These are phyloP conservation scores for Talaromyces proteolyticus DNA, from an alignment of 495 filamentous ascomycete genomes.

Conservation along the genomic window DNA sequence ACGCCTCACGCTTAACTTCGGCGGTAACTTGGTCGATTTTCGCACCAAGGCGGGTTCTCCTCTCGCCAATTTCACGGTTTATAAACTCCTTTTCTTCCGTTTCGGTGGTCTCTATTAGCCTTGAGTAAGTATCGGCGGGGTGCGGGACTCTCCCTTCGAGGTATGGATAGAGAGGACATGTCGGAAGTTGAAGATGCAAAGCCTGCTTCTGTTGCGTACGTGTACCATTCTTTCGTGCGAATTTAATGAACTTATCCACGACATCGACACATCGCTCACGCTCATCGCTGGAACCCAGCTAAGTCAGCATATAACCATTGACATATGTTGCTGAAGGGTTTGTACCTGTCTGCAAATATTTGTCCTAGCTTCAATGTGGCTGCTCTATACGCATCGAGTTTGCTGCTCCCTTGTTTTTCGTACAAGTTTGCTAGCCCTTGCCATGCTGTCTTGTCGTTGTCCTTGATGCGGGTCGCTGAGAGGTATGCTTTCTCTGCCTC, in stretches of 20 bases:
- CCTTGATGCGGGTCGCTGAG: conserved; percentile 62
- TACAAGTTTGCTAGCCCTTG: conserved; percentile 85
- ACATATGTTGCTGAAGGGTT: conserved; percentile 8
- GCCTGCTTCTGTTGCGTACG: conserved; percentile 66
- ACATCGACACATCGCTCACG: conserved; percentile 68
- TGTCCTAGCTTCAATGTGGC: conserved; percentile 67
- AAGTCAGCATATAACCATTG: conserved; percentile 7
- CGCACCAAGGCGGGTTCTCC: conserved; percentile 83
- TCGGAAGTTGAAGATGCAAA: conserved; percentile 70
- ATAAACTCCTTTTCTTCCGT: conserved; percentile 83
- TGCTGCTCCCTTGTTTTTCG: conserved; percentile 63
- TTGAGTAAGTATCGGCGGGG: conserved; percentile 75
- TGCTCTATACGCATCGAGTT: conserved; percentile 67
- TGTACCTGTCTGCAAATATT: conserved; percentile 64
- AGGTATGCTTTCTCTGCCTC: conserved; percentile 71
- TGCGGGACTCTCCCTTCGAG: conserved; percentile 83
- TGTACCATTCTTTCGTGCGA: conserved; percentile 64
- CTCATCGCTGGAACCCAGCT: conserved; percentile 43
- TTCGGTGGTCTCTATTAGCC: conserved; percentile 80
- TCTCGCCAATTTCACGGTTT: conserved; percentile 83
- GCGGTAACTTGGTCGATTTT: conserved; percentile 72
- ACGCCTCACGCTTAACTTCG: conserved; percentile 84
- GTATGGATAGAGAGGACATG: conserved; percentile 66
- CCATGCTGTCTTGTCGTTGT: conserved; percentile 68
- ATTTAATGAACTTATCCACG: conserved; percentile 71